A percentile compares a stretch with the other conserved stretches of the same genome.
Evolutionary conservation across 352 stramenopile species (phyloP).

Genomic region (Phytophthora parvispora): DNA sequence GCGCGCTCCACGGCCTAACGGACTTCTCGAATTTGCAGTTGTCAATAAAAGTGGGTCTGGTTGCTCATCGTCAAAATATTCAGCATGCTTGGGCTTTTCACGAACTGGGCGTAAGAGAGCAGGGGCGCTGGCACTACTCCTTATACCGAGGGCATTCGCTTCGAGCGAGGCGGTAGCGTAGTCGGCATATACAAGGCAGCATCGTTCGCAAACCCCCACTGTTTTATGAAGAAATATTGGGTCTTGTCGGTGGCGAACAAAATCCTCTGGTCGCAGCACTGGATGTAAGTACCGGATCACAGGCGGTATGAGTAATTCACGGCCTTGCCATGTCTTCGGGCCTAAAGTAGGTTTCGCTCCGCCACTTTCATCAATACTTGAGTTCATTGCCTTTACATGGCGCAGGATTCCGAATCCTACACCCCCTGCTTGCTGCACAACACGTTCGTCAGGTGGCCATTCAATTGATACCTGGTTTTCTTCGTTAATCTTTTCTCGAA

Average conservation of each 20-base stretch:
- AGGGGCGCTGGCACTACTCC: constrained; percentile 52
- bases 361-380: constrained; percentile 14
- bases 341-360: constrained; percentile 7
- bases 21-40: constrained; percentile 7
- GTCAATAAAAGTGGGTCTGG: constrained; percentile 43
- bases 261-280: constrained; percentile 85
- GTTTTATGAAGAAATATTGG: constrained; percentile 97
- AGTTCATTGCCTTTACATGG: constrained; percentile 23
- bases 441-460: constrained; percentile 91
- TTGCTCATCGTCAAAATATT: constrained; percentile 40
- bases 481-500: constrained; percentile 57
- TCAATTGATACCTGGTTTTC: constrained; percentile 64
- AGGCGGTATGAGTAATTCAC: constrained; percentile 90
- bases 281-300: constrained; percentile 95
- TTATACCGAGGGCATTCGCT: constrained; percentile 64
- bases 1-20: constrained; percentile 3
- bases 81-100: constrained; percentile 58
- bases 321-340: constrained; percentile 23
- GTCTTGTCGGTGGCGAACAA: constrained; percentile 91
- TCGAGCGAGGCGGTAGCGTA: constrained; percentile 82
- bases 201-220: constrained; percentile 92
- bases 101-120: constrained; percentile 73
- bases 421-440: constrained; percentile 92
- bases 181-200: constrained; percentile 96
- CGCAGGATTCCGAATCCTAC: constrained; percentile 94